Evolutionary conservation across 257 asterid genomes (phyloP), one percentile per base, ranked within the genome.

Genomic region (Echites panduratus): DNA sequence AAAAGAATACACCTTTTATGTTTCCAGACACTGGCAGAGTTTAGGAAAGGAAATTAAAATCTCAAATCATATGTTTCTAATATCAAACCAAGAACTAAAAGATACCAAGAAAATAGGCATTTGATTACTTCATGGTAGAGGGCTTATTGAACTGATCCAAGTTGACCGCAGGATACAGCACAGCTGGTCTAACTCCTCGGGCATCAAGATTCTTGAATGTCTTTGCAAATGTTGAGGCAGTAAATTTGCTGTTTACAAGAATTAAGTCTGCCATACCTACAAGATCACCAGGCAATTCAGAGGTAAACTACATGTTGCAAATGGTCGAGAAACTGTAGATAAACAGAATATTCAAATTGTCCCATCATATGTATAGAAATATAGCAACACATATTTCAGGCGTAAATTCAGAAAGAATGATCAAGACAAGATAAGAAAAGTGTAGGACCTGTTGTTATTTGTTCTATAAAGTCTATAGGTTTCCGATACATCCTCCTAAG

Each of bases 141-240:
- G 92, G 89, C 75, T 86, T 83, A 24, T 75, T 84, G 70, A 94
- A 94, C 88, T 90, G 97, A 82, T 90, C 88, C 76, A 90, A 83
- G 59, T 89, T 92, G 65, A 94, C 99, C 35, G 99, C 95, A 57
- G 99, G 99, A 79, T 94, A 94, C 58, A 95, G 96, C 68, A 95
- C 97, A 68, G 93, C 93, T 22, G 99, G 99, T 81, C 84, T 87
- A 71, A 85, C 72, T 73, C 97, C 96, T 59, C 86, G 82, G 24
- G 87, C 82, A 78, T 74, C 79, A 58, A 95, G 89, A 73, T 59
- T 79, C 87, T 87, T 86, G 89, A 95, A 95, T 62, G 99, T 95
- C 82, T 74, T 89, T n/a, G 97, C 92, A 73, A 92, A 92, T 68
- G 97, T 92, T 22, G 96, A 87, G 77, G 97, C 96, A 2, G 98